Evolutionary conservation across 1,284 basidiomycete genomes (phyloP).

Genomic region (Microstroma glucosiphilum): DNA sequence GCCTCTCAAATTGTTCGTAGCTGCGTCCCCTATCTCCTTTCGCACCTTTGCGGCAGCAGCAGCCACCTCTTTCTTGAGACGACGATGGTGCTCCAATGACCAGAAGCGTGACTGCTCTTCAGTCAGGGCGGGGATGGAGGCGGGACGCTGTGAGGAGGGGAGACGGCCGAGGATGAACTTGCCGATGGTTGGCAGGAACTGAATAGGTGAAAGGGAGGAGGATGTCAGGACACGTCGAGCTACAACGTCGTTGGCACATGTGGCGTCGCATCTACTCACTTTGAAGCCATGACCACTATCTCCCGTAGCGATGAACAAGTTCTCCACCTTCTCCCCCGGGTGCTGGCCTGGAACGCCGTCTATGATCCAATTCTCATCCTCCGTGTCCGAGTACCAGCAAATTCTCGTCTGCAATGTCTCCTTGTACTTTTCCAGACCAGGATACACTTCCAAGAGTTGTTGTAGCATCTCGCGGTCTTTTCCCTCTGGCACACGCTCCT

Average conservation of each 20-base stretch:
- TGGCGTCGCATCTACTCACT: slow-evolving; percentile 7
- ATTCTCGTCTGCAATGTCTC: slow-evolving; percentile 63
- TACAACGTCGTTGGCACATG: not conserved
- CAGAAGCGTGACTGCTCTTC: slow-evolving; percentile 22
- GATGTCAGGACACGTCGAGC: not conserved
- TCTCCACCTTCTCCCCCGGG: slow-evolving; percentile 25
- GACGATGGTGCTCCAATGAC: slow-evolving; percentile 23
- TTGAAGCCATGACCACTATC: slow-evolving; percentile 55
- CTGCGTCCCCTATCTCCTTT: not conserved
- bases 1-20: not conserved
- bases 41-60: not conserved
- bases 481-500: slow-evolving; percentile 58
- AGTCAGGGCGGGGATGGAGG: slow-evolving; percentile 6
- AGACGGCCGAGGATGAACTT: slow-evolving; percentile 66
- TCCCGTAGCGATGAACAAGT: slow-evolving; percentile 54
- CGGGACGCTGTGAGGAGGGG: slow-evolving; percentile 9
- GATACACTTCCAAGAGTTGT: slow-evolving; percentile 62
- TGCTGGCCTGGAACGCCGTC: slow-evolving; percentile 51
- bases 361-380: slow-evolving; percentile 55
- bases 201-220: slow-evolving; percentile 55
- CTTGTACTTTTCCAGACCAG: slow-evolving; percentile 59
- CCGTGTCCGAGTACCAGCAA: slow-evolving; percentile 65
- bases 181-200: slow-evolving; percentile 67
- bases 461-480: slow-evolving; percentile 57
- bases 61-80: slow-evolving; percentile 9